These are phyloP conservation scores for Lithospermum erythrorhizon DNA, from an alignment of 257 asterid species.

Conservation along the genomic window DNA sequence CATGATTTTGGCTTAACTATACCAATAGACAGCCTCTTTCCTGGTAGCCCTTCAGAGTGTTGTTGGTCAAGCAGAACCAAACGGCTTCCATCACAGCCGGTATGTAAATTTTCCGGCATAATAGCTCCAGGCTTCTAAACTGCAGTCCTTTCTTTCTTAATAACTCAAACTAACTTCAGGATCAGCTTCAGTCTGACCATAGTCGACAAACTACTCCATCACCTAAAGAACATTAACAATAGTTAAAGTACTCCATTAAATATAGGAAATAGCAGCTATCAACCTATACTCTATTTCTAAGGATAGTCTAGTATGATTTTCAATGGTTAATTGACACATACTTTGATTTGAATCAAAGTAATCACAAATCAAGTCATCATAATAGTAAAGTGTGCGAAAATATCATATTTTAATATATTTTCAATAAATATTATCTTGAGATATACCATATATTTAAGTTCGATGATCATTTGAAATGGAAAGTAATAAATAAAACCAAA, in stretches of 20 bases:
- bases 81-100: slow-evolving; percentile 99
- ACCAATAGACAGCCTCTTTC: slow-evolving; percentile 48
- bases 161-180: slow-evolving; percentile 64
- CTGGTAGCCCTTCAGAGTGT: slow-evolving; percentile 95
- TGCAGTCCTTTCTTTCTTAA: slow-evolving; percentile 79
- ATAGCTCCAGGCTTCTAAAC: slow-evolving; percentile 83
- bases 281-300: too few relatives aligned
- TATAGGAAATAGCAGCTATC: too few relatives aligned
- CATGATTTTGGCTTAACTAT: neutral
- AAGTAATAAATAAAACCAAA: too few relatives aligned
- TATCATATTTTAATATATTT: too few relatives aligned
- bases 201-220: slow-evolving; percentile 47
- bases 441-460: too few relatives aligned
- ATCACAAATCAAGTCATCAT: too few relatives aligned
- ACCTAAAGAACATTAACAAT: slow-evolving; percentile 21
- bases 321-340: too few relatives aligned
- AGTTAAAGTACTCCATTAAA: neutral
- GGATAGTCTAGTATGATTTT: too few relatives aligned
- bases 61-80: slow-evolving; percentile 94
- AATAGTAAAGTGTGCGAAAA: too few relatives aligned
- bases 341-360: too few relatives aligned
- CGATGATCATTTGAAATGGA: too few relatives aligned
- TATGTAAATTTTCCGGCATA: slow-evolving; percentile 95
- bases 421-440: too few relatives aligned
- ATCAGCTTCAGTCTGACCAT: slow-evolving; percentile 54